Conservation (phyloP, 78 protist species). For the Ministeria vibrans region DNA sequence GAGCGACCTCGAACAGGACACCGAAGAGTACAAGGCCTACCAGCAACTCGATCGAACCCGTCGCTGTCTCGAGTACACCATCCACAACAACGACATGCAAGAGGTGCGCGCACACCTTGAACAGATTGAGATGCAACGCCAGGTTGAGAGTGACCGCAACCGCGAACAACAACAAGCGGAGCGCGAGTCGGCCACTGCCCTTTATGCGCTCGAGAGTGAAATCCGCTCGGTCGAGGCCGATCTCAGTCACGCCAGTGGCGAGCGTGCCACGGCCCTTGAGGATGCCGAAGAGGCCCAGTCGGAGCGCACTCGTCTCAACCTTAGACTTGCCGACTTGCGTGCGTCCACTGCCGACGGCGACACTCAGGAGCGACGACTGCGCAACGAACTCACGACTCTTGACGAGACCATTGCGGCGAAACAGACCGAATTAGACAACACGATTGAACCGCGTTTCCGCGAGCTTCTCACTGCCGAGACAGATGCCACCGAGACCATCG, state of each 20-base stretch:
- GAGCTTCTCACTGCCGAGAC: too few relatives aligned
- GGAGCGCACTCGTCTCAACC: not conserved
- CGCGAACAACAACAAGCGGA: not conserved
- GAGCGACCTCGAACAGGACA: constrained; percentile 71
- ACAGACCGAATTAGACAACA: too few relatives aligned
- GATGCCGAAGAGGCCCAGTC: not conserved
- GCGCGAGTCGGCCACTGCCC: too few relatives aligned
- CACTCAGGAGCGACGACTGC: too few relatives aligned
- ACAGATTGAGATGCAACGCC: constrained; percentile 15
- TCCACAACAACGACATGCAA: constrained; percentile 33
- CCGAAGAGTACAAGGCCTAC: constrained; percentile 57
- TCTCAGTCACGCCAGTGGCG: not conserved
- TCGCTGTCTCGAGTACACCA: constrained; percentile 65
- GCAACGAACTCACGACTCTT: too few relatives aligned
- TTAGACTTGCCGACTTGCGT: too few relatives aligned
- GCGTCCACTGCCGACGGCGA: too few relatives aligned
- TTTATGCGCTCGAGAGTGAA: not conserved
- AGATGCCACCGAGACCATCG: too few relatives aligned
- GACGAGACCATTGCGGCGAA: too few relatives aligned
- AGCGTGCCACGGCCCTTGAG: not conserved
- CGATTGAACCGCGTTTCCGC: too few relatives aligned
- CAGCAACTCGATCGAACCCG: constrained; percentile 36
- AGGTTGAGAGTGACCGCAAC: not conserved
- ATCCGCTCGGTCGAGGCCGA: not conserved
- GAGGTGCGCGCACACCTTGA: constrained; percentile 10